Percentiles rank a stretch among this genome's conserved stretches.
Evolutionary conservation across 768 basidiomycete species (phyloP).

Genomic region (Artomyces pyxidatus): DNA sequence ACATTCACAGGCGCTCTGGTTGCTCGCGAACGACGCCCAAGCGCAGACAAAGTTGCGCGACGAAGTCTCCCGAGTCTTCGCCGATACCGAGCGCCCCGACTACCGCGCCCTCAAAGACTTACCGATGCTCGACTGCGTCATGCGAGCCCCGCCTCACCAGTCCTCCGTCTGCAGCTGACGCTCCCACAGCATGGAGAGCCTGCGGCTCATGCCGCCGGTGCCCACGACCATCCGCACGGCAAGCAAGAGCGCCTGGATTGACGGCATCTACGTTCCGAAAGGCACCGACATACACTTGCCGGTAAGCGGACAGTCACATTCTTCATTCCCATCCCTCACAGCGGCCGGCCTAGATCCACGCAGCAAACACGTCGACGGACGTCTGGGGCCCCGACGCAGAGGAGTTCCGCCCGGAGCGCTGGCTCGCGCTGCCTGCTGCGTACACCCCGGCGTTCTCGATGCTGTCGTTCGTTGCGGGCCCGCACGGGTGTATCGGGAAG

Average conservation of each 20-base stretch:
- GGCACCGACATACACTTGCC: conserved; percentile 36
- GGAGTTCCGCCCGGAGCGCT: conserved; percentile 40
- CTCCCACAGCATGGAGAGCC: conserved; percentile 12
- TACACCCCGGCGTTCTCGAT: conserved; percentile 29
- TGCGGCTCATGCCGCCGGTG: conserved; percentile 17
- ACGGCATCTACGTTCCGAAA: conserved; percentile 35
- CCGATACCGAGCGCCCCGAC: conserved; percentile 8
- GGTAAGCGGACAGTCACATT: conserved; percentile 5
- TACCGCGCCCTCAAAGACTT: conserved; percentile 14
- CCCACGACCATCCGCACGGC: conserved; percentile 16
- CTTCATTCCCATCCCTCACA: not conserved
- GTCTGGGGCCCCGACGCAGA: conserved; percentile 46
- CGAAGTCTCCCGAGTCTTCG: conserved; percentile 22
- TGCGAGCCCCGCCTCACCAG: conserved; percentile 4
- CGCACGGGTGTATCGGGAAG: conserved; percentile 40
- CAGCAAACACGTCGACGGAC: conserved; percentile 40
- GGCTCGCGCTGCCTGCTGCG: conserved; percentile 29
- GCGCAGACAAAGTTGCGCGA: conserved; percentile 27
- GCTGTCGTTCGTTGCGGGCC: conserved; percentile 37
- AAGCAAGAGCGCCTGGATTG: conserved; percentile 18
- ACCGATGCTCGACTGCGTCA: conserved; percentile 14
- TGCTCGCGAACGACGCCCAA: conserved; percentile 23
- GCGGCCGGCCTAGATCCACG: conserved; percentile 31
- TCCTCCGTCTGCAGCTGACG: not conserved
- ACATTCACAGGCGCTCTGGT: conserved; percentile 15